These are phyloP conservation scores for Mucor mucedo DNA, from an alignment of 371 early-diverging fungal genomes.

Conservation along the genomic window DNA sequence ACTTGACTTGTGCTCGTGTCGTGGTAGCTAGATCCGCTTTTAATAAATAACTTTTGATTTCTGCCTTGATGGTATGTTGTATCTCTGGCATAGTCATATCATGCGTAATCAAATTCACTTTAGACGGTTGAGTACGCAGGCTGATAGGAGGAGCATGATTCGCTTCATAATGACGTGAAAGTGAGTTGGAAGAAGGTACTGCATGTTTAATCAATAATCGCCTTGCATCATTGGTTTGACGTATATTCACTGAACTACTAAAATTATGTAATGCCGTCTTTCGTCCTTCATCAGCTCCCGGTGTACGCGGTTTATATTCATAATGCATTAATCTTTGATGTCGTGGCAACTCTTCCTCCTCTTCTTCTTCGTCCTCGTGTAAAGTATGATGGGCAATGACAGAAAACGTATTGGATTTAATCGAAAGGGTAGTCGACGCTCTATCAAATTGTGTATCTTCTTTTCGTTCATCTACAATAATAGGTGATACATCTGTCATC, in stretches of 20 bases:
- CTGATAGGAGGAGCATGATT: background rate
- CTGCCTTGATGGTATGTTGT: slow-evolving; percentile 12
- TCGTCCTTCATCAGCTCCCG: slow-evolving; percentile 22
- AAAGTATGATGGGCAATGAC: slow-evolving; percentile 1
- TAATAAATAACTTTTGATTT: slow-evolving; percentile 33
- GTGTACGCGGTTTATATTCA: background rate
- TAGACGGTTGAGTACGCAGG: slow-evolving; percentile 2
- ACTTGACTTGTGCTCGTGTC: slow-evolving; percentile 45
- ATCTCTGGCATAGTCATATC: slow-evolving; percentile 3
- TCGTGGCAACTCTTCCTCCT: slow-evolving; percentile 8
- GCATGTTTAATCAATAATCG: background rate
- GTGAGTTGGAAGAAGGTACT: slow-evolving; percentile 14
- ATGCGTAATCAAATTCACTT: slow-evolving; percentile 8
- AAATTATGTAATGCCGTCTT: slow-evolving; percentile 25
- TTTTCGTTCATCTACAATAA: background rate
- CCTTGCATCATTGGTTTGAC: background rate
- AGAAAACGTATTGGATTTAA: slow-evolving; percentile 29
- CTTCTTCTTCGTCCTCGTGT: slow-evolving; percentile 5
- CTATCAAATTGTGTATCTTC: slow-evolving; percentile 12
- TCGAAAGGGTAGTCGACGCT: slow-evolving; percentile 22
- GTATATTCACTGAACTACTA: background rate
- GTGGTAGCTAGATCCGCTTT: slow-evolving; percentile 38
- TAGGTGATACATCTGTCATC: background rate
- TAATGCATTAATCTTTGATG: slow-evolving; percentile 10
- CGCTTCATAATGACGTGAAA: slow-evolving; percentile 14